Percentiles rank a stretch among this genome's conserved stretches.
phyloP scores from a whole-genome alignment of 2,329 filamentous ascomycete genomes.

The Uncinocarpus reesii region DNA sequence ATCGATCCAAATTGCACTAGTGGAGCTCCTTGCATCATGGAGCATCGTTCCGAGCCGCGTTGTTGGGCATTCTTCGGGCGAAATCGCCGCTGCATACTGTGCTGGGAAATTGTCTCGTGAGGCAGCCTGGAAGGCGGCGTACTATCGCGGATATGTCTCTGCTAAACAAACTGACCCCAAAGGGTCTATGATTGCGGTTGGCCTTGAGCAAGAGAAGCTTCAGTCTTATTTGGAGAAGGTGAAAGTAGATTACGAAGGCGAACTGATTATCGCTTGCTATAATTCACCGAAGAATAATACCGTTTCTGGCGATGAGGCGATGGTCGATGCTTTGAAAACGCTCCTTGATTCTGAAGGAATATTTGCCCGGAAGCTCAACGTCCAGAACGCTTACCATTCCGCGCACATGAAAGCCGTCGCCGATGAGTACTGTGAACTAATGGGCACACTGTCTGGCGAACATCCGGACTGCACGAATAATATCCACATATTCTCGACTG shows the following conservation, averaged over 20 bases:
- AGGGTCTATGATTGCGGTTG: slow-evolving; percentile 17
- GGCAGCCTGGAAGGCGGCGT: slow-evolving; percentile 18
- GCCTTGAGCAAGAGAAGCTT: slow-evolving; percentile 9
- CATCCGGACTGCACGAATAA: neutral
- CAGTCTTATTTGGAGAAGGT: slow-evolving; percentile 6
- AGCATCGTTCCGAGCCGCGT: slow-evolving; percentile 21
- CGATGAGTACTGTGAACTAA: slow-evolving; percentile 15
- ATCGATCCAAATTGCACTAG: slow-evolving; percentile 25
- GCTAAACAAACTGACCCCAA: slow-evolving; percentile 3
- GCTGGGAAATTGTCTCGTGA: slow-evolving; percentile 16
- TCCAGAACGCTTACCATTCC: slow-evolving; percentile 29
- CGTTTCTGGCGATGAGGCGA: slow-evolving; percentile 20
- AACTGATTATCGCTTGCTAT: slow-evolving; percentile 15
- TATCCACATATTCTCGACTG: slow-evolving; percentile 9
- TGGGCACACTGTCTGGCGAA: neutral
- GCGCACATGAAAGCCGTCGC: slow-evolving; percentile 20
- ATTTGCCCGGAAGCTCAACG: slow-evolving; percentile 19
- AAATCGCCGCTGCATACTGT: slow-evolving; percentile 26
- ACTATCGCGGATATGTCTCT: slow-evolving; percentile 17
- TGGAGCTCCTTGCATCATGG: slow-evolving; percentile 24
- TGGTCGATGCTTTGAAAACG: slow-evolving; percentile 27
- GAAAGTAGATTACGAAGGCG: neutral
- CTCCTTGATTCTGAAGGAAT: slow-evolving; percentile 19
- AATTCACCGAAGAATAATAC: slow-evolving; percentile 26
- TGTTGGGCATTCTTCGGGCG: slow-evolving; percentile 27